phyloP scores from a whole-genome alignment of 139 green algal species.

The Yamagishiella unicocca region DNA sequence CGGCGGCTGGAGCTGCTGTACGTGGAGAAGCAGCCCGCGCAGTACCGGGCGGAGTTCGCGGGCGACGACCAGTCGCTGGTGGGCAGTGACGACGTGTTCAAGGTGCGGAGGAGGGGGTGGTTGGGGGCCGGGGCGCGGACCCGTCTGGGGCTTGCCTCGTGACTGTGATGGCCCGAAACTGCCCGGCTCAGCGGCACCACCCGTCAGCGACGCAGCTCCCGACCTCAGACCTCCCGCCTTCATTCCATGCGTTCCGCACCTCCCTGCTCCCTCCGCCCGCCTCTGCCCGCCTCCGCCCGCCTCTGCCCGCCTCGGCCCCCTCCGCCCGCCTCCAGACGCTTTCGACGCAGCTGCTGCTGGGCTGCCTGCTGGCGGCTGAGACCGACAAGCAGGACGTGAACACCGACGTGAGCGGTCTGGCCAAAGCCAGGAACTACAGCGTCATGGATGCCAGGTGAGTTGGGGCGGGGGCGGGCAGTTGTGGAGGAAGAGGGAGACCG shows the following conservation, averaged over 20 bases:
- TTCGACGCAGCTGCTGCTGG: slow-evolving; percentile 21
- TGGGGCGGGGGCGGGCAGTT: not conserved
- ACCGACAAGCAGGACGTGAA: slow-evolving; percentile 6
- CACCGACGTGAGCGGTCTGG: slow-evolving; percentile 6
- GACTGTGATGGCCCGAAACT: too few relatives aligned
- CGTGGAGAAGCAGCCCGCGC: slow-evolving; percentile 33
- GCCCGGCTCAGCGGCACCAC: too few relatives aligned
- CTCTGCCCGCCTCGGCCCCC: not conserved
- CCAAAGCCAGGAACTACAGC: slow-evolving; percentile 21
- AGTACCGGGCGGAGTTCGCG: slow-evolving; percentile 34
- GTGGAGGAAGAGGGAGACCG: not conserved
- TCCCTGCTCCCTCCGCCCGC: too few relatives aligned
- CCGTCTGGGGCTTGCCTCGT: too few relatives aligned
- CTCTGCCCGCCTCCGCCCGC: not conserved
- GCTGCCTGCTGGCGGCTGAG: slow-evolving; percentile 34
- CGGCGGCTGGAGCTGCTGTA: slow-evolving; percentile 34
- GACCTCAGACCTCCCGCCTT: too few relatives aligned
- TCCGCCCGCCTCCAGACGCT: not conserved
- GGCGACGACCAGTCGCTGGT: slow-evolving; percentile 26
- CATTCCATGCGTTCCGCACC: too few relatives aligned
- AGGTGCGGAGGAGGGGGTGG: not conserved
- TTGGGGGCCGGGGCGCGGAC: not conserved
- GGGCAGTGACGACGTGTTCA: slow-evolving; percentile 16
- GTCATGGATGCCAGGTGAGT: slow-evolving; percentile 39
- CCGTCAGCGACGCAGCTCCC: too few relatives aligned